Conservation (phyloP, 768 basidiomycete genomes). For the Harrya chromipes region DNA sequence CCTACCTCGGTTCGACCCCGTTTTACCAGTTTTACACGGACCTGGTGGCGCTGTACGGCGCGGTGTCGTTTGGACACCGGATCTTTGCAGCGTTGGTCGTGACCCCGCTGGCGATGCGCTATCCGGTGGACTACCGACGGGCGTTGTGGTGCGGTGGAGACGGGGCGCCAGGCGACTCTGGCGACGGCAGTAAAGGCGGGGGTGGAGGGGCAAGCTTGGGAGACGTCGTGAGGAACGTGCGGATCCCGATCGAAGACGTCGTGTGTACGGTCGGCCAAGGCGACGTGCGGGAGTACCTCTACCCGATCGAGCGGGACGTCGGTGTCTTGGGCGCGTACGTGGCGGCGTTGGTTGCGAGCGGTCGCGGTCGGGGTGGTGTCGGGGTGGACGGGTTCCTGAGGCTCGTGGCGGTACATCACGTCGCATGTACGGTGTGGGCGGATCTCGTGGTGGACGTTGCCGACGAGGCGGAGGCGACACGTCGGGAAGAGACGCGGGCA, state of each 20-base stretch:
- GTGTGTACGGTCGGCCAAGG: constrained; percentile 26
- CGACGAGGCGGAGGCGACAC: not conserved
- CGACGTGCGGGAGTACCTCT: constrained; percentile 60
- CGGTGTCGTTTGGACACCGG: constrained; percentile 82
- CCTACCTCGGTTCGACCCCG: constrained; percentile 64
- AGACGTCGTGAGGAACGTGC: constrained; percentile 51
- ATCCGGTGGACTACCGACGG: constrained; percentile 79
- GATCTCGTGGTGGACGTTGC: constrained; percentile 42
- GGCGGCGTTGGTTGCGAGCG: constrained; percentile 40
- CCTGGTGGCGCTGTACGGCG: constrained; percentile 85
- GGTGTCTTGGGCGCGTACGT: constrained; percentile 65
- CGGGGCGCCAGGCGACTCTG: constrained; percentile 37
- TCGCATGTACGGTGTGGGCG: constrained; percentile 72
- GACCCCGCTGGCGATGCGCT: constrained; percentile 71
- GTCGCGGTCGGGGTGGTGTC: not conserved
- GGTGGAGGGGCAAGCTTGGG: not conserved
- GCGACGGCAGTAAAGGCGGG: not conserved
- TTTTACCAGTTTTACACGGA: constrained; percentile 96
- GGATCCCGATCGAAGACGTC: constrained; percentile 48
- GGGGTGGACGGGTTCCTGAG: constrained; percentile 56
- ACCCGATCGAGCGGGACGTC: constrained; percentile 63
- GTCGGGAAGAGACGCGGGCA: constrained; percentile 21
- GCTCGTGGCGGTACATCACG: constrained; percentile 72
- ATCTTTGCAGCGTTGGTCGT: constrained; percentile 74
- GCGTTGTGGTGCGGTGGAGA: constrained; percentile 80